phyloP scores from a whole-genome alignment of 148 eudicot species.

The Nepenthes gracilis region DNA sequence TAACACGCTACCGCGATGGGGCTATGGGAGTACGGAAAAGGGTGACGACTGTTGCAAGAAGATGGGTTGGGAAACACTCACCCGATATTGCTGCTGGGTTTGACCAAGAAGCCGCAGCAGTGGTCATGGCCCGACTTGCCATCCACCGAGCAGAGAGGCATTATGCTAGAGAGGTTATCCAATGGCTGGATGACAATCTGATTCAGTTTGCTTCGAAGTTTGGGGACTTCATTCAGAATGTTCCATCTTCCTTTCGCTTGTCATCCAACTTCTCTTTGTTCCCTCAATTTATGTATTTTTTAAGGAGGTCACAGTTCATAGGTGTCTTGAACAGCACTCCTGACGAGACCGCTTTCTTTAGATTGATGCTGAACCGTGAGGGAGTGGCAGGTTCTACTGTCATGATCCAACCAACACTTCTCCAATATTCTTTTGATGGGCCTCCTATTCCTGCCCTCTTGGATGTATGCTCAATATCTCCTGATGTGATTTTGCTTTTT shows the following conservation, averaged over 20 bases:
- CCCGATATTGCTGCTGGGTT: slow-evolving; percentile 82
- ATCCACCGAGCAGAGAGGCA: slow-evolving; percentile 45
- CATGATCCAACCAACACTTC: slow-evolving; percentile 93
- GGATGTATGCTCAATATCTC: slow-evolving; percentile 71
- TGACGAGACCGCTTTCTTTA: slow-evolving; percentile 82
- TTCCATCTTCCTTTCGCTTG: slow-evolving; percentile 80
- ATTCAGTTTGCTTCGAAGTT: slow-evolving; percentile 63
- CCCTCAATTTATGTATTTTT: slow-evolving; percentile 89
- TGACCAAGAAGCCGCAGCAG: slow-evolving; percentile 94
- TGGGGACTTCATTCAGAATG: slow-evolving; percentile 85
- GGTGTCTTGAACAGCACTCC: slow-evolving; percentile 91
- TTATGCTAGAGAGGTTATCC: slow-evolving; percentile 58
- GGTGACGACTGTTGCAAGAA: slow-evolving; percentile 91
- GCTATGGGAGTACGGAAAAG: slow-evolving; percentile 59
- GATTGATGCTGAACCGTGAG: slow-evolving; percentile 84
- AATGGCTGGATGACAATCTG: slow-evolving; percentile 76
- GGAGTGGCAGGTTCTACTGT: slow-evolving; percentile 80
- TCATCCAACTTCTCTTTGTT: slow-evolving; percentile 79
- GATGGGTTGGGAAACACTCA: slow-evolving; percentile 68
- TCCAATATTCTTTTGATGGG: slow-evolving; percentile 86
- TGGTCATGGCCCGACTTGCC: slow-evolving; percentile 79
- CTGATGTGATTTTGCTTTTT: slow-evolving; percentile 85
- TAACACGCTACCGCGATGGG: slow-evolving; percentile 62
- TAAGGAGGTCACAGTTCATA: slow-evolving; percentile 86
- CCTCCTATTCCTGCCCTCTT: slow-evolving; percentile 85